Percentiles rank a stretch among this genome's conserved stretches.
These are phyloP conservation scores for Geranium brycei DNA, from an alignment of 345 rosid genomes.

Conservation along the genomic window DNA sequence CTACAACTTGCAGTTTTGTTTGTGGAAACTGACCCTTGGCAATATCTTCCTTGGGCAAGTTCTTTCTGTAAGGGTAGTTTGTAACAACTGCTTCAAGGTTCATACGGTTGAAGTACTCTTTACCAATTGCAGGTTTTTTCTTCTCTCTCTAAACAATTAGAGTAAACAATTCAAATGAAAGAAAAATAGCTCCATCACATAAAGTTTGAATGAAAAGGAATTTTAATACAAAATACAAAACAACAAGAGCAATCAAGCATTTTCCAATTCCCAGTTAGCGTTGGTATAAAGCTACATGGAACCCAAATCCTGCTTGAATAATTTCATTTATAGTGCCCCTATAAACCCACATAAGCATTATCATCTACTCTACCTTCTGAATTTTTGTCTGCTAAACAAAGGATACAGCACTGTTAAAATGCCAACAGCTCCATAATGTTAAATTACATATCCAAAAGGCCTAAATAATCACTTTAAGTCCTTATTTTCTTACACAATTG, in stretches of 20 bases:
- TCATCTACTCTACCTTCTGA: no score
- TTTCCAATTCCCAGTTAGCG: no score
- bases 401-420: no score
- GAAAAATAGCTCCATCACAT: not conserved
- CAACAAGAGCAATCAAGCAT: not conserved
- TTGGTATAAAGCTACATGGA: no score
- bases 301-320: no score
- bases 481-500: no score
- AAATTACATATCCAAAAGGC: no score
- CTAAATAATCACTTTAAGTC: no score
- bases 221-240: not conserved
- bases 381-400: no score
- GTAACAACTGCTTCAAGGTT: slow-evolving; percentile 83
- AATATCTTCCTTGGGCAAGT: slow-evolving; percentile 64
- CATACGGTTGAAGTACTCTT: slow-evolving; percentile 87
- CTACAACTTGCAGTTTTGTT: slow-evolving; percentile 5
- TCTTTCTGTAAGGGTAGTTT: slow-evolving; percentile 74
- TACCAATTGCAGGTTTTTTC: slow-evolving; percentile 76
- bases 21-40: slow-evolving; percentile 48
- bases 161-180: slow-evolving; percentile 5
- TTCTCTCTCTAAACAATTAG: slow-evolving; percentile 57
- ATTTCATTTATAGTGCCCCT: no score
- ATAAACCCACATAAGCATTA: no score
- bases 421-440: no score
- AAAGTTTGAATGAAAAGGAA: slow-evolving; percentile 4